These are phyloP conservation scores for Seiridium cupressi DNA, from an alignment of 2,329 filamentous ascomycete species.

Conservation along the genomic window DNA sequence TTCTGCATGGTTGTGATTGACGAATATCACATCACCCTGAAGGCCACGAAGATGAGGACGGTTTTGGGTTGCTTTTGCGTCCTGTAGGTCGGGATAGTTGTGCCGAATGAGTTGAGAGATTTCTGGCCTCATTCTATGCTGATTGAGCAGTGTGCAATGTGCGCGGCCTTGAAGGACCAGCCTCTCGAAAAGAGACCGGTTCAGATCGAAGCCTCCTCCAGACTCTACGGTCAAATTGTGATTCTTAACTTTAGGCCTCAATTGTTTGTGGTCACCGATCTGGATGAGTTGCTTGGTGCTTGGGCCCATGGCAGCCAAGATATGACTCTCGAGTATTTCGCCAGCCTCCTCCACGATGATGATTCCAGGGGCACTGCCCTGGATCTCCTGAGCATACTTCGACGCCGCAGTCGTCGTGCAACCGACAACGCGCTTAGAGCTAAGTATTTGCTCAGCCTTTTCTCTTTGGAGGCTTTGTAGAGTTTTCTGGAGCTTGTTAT, in stretches of 20 bases:
- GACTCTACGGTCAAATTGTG: constrained; percentile 61
- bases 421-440: constrained; percentile 59
- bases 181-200: constrained; percentile 68
- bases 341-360: constrained; percentile 71
- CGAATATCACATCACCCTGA: constrained; percentile 58
- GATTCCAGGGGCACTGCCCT: constrained; percentile 53
- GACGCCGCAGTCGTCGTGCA: constrained; percentile 72
- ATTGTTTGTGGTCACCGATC: constrained; percentile 73
- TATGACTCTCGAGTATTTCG: constrained; percentile 68
- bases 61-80: constrained; percentile 47
- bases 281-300: constrained; percentile 62
- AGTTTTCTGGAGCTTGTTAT: constrained; percentile 38
- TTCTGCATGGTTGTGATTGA: constrained; percentile 62
- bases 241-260: constrained; percentile 65
- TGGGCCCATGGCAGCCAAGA: constrained; percentile 57
- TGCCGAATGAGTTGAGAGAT: constrained; percentile 50
- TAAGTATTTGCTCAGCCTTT: constrained; percentile 40
- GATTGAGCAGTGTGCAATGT: constrained; percentile 53
- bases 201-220: constrained; percentile 64
- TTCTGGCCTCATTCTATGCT: constrained; percentile 69
- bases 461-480: constrained; percentile 44
- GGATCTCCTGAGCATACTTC: constrained; percentile 55
- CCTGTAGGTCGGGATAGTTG: constrained; percentile 61
- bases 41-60: constrained; percentile 55
- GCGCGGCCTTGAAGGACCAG: constrained; percentile 55